Evolutionary conservation across 176 grass and related monocot genomes (phyloP).

Genomic region (Ensete ventricosum): DNA sequence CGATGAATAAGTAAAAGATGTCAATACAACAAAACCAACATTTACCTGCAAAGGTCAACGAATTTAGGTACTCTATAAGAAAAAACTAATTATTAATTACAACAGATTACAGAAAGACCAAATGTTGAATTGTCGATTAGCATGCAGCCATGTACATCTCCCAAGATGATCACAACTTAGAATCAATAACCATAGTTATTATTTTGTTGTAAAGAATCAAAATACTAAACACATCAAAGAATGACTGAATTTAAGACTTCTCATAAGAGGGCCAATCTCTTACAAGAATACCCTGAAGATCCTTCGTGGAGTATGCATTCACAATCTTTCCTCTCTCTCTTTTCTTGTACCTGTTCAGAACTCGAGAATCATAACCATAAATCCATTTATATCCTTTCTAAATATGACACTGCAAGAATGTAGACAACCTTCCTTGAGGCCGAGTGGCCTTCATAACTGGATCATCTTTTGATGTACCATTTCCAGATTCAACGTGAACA

Average conservation of each 20-base stretch:
- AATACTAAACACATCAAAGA: neutral
- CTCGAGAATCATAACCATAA: conserved; percentile 7
- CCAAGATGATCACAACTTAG: neutral
- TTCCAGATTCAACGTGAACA: conserved; percentile 37
- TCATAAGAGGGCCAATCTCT: conserved; percentile 19
- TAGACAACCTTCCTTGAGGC: conserved; percentile 76
- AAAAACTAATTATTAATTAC: no score
- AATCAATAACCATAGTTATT: neutral
- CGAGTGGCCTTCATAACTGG: conserved; percentile 54
- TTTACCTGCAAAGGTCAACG: no score
- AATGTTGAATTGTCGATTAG: neutral
- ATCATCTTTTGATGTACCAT: conserved; percentile 36
- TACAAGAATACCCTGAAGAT: conserved; percentile 98
- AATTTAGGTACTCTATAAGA: no score
- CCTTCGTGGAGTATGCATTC: conserved; percentile 57
- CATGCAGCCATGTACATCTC: neutral
- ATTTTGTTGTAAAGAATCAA: neutral
- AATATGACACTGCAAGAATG: neutral
- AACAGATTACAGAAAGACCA: no score
- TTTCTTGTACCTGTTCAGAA: conserved; percentile 69
- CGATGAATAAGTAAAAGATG: no score
- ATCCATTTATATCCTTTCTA: neutral
- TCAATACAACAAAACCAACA: no score
- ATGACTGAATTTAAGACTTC: conserved; percentile 7
- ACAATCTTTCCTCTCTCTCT: conserved; percentile 84